Conservation (phyloP, 371 early-diverging fungal genomes). For the Saksenaea vasiformis region DNA sequence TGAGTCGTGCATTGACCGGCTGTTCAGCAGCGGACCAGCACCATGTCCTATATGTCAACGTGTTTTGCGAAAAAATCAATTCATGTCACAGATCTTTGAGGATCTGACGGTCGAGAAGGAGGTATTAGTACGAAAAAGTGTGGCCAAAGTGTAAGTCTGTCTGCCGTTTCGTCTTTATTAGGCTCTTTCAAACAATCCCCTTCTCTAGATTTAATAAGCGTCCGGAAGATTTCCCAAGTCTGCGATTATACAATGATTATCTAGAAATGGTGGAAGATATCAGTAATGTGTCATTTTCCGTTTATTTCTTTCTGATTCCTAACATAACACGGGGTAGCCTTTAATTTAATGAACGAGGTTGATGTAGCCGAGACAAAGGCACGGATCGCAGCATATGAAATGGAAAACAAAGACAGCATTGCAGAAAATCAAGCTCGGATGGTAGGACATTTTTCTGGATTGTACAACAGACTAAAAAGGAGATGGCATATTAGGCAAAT, state of each 20-base stretch:
- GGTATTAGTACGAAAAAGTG: constrained; percentile 83
- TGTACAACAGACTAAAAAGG: neutral
- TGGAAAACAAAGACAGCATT: constrained; percentile 84
- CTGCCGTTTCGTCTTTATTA: neutral
- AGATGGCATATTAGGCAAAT: constrained; percentile 33
- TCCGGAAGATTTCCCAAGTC: constrained; percentile 83
- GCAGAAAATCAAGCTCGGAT: constrained; percentile 62
- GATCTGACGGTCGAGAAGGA: constrained; percentile 95
- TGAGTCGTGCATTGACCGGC: constrained; percentile 85
- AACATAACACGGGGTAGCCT: constrained; percentile 46
- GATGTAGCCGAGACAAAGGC: constrained; percentile 84
- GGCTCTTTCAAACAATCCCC: neutral
- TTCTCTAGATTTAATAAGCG: constrained; percentile 86
- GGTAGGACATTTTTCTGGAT: constrained; percentile 25
- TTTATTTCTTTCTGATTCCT: neutral
- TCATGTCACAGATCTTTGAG: constrained; percentile 90
- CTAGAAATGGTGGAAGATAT: constrained; percentile 91
- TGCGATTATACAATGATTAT: constrained; percentile 86
- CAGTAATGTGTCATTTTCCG: constrained; percentile 47
- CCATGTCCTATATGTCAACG: constrained; percentile 92
- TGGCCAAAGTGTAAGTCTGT: constrained; percentile 74
- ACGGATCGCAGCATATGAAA: constrained; percentile 74
- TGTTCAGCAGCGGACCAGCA: constrained; percentile 85
- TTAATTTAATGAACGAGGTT: constrained; percentile 85
- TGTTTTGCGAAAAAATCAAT: constrained; percentile 81